Evolutionary conservation across 768 basidiomycete genomes (phyloP), one percentile per base, ranked within the genome.

Genomic region (Boletus insuetus): DNA sequence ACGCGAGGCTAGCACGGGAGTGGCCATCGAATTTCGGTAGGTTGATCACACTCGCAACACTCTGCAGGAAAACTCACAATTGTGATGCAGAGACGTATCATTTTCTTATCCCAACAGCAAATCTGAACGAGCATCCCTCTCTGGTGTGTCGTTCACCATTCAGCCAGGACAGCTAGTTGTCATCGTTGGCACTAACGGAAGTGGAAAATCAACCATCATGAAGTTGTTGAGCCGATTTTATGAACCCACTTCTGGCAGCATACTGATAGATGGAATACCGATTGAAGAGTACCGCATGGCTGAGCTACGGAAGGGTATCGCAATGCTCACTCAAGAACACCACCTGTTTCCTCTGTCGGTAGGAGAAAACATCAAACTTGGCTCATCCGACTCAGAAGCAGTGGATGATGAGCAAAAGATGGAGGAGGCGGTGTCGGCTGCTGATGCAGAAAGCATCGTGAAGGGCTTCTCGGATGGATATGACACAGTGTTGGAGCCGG

Each of bases 31-130:
- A 50, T 26, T 68, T 4, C 51, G 51, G 67, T 69, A 44, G 11
- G 58, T 29, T 4, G 35, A 44, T 38, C 14, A 9, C 9, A 2
- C 32, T 16, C 32, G 12, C 29, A 43, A 26, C 2, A 14, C 16
- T 12, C 6, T 22, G 4, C 24, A n/a, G 14, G n/a, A 11, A 17
- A 10, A 2, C 11, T 43, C 6, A 20, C 6, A 1, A n/a, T 9
- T 35, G n/a, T 12, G n/a, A 6, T 35, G 3, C 39, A 85, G 84
- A 19, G 62, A 83, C 47, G 75, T 85, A 0, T 69, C 70, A 0
- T 86, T 86, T 54, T 64, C 70, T 11, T 86, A 86, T 58, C 82
- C 82, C 0, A 77, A 73, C 20, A 70, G 69, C 48, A 58, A 62
- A 17, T 55, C 64, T 16, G 55, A 62, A 22, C 60, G 51, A 12